phyloP scores from a whole-genome alignment of 306 rosid species.

The Fragaria nilgerrensis region DNA sequence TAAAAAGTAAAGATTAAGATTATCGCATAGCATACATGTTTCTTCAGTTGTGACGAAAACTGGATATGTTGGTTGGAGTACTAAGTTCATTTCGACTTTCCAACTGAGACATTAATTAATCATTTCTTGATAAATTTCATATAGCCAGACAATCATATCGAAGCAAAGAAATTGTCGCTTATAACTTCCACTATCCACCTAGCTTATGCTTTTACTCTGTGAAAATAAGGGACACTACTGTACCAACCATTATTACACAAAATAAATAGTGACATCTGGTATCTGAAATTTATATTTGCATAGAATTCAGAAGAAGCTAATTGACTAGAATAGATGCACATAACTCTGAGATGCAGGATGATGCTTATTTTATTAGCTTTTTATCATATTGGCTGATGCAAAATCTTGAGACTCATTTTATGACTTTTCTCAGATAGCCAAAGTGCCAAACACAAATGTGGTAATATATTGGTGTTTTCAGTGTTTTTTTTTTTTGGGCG shows the following conservation, averaged over 20 bases:
- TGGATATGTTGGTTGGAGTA: background rate
- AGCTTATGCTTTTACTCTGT: background rate
- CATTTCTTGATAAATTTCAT: slow-evolving; percentile 1
- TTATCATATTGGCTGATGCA: background rate
- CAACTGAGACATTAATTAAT: background rate
- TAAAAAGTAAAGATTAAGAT: slow-evolving; percentile 4
- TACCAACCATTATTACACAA: background rate
- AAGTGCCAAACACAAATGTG: no score
- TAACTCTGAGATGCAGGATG: background rate
- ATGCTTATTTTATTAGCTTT: background rate
- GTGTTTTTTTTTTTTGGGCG: background rate
- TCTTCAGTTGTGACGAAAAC: background rate
- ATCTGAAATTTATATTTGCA: background rate
- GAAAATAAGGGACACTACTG: background rate
- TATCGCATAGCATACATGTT: background rate
- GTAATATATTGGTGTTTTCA: background rate
- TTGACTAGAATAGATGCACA: background rate
- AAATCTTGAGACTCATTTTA: background rate
- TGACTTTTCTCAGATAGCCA: background rate
- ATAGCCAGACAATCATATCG: slow-evolving; percentile 4
- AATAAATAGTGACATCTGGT: background rate
- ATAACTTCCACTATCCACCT: background rate
- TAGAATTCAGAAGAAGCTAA: background rate
- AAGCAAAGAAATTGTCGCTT: background rate
- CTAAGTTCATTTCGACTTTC: background rate